Base-by-base conservation (phyloP, 2,329 filamentous ascomycete genomes). In the Clonostachys chloroleuca region DNA sequence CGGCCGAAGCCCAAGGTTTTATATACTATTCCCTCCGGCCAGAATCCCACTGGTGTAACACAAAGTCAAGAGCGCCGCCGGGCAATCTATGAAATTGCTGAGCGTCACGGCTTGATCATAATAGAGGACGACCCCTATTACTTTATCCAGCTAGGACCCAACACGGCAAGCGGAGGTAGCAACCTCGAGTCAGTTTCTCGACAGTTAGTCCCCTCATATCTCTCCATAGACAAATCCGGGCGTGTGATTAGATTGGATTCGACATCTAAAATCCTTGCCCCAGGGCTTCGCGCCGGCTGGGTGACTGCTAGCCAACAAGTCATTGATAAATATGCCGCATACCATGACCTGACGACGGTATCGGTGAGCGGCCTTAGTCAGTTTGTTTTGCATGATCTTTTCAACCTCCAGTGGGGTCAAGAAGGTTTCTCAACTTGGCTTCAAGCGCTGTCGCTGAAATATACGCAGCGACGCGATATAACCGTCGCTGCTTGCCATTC, bases 111-210 rank as follows among this genome's bases (percentile, higher is more conserved):
- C 59, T 61, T 94, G 40, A 84, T 80, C 67, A 89, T 95, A 59
- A 68, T 94, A 54, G 89, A 95, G 69, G 89, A 94, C 62, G 89
- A 94, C 61, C 89, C 89, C 3, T 94, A 95, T 69, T 94, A 91
- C 68, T 94, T 90, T 69, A 73, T 94, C 41, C 89, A 94, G 24
- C 24, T 30, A 30, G 24, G 24, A 10, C 24, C 24, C 24, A 30
- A 30, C 24, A 6, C 24, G 6, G n/a, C 39, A 5, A 18, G 24
- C 24, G 24, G 10, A 9, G 24, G 3, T 30, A 6, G 20, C 2
- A 30, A 30, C 24, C 24, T 9, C 24, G 24, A 30, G 24, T 8
- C 24, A 10, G 24, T 30, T 12, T 77, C 86, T 51, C 68, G 74
- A 16, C 54, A 51, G 2, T 46, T 57, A 14, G 42, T 42, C 1